Conservation (phyloP, 1,284 basidiomycete genomes). For the Pholiota adiposa region DNA sequence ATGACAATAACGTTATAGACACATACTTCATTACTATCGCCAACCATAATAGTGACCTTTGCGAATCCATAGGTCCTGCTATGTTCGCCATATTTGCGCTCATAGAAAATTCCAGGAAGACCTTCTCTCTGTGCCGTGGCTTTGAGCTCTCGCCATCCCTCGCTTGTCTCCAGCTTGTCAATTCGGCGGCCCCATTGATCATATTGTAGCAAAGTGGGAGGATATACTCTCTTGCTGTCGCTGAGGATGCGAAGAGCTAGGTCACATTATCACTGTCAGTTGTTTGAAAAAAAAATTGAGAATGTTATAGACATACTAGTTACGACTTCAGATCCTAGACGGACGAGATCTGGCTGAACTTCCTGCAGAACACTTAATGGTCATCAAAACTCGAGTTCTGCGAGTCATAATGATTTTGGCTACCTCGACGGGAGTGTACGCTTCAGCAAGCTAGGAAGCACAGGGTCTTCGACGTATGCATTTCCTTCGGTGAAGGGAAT, state of each 20-base stretch:
- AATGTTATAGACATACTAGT: slow-evolving; percentile 42
- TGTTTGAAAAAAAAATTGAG: not conserved
- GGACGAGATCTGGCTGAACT: slow-evolving; percentile 56
- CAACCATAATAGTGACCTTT: slow-evolving; percentile 64
- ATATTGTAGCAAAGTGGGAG: slow-evolving; percentile 65
- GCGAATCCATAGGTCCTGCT: slow-evolving; percentile 67
- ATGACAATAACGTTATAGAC: not conserved
- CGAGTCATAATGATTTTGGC: not conserved
- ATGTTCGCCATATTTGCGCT: slow-evolving; percentile 58
- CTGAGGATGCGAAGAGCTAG: slow-evolving; percentile 55
- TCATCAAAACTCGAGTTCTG: not conserved
- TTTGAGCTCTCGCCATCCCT: slow-evolving; percentile 76
- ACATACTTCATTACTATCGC: slow-evolving; percentile 64
- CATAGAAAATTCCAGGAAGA: slow-evolving; percentile 64
- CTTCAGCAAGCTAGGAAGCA: slow-evolving; percentile 59
- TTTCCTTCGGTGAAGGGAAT: slow-evolving; percentile 53
- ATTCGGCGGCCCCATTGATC: slow-evolving; percentile 71
- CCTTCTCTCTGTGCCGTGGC: slow-evolving; percentile 73
- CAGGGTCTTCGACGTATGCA: slow-evolving; percentile 61
- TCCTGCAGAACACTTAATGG: slow-evolving; percentile 40
- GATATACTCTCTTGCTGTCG: slow-evolving; percentile 40
- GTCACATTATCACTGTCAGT: slow-evolving; percentile 5
- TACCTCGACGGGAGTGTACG: slow-evolving; percentile 55
- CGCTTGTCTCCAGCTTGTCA: slow-evolving; percentile 67
- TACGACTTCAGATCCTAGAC: slow-evolving; percentile 57